A percentile compares a stretch with the other conserved stretches of the same genome.
phyloP scores from a whole-genome alignment of 2,329 filamentous ascomycete genomes.

The Claviceps pazoutovae region DNA sequence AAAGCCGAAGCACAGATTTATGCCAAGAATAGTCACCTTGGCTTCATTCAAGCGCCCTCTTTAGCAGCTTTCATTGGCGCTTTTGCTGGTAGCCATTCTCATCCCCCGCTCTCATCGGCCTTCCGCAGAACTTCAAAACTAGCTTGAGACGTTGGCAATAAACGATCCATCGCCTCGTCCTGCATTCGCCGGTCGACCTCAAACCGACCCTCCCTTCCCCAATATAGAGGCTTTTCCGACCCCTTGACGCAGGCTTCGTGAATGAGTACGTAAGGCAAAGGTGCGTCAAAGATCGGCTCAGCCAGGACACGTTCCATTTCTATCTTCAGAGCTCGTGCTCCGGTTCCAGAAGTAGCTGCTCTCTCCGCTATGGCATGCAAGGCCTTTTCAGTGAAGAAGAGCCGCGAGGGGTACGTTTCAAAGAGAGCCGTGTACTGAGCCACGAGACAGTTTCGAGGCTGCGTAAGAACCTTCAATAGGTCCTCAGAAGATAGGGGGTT shows the following conservation, averaged over 20 bases:
- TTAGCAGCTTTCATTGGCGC: neutral
- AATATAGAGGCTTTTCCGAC: conserved; percentile 44
- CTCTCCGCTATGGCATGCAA: conserved; percentile 66
- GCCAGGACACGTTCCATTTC: conserved; percentile 67
- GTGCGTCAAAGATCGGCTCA: conserved; percentile 71
- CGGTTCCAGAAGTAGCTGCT: conserved; percentile 50
- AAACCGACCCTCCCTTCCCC: conserved; percentile 56
- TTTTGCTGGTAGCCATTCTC: neutral
- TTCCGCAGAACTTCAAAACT: conserved; percentile 30
- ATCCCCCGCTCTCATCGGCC: conserved; percentile 32
- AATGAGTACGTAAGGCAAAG: conserved; percentile 60
- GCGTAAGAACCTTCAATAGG: conserved; percentile 78
- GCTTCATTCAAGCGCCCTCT: neutral
- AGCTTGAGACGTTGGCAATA: conserved; percentile 8
- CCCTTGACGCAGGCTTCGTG: conserved; percentile 55
- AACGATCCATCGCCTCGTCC: conserved; percentile 39
- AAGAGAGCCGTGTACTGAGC: conserved; percentile 85
- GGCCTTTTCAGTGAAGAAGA: conserved; percentile 71
- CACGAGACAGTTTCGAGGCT: conserved; percentile 78
- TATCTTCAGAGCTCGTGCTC: conserved; percentile 64
- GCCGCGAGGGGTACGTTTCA: conserved; percentile 59
- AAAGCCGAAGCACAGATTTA: neutral
- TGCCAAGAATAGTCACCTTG: no score
- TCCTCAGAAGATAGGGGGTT: conserved; percentile 54
- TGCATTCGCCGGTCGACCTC: conserved; percentile 55